A percentile compares a stretch with the other conserved stretches of the same genome.
Conservation (phyloP, 108 stramenopile genomes). For the Nannochloropsis oceanica region DNA sequence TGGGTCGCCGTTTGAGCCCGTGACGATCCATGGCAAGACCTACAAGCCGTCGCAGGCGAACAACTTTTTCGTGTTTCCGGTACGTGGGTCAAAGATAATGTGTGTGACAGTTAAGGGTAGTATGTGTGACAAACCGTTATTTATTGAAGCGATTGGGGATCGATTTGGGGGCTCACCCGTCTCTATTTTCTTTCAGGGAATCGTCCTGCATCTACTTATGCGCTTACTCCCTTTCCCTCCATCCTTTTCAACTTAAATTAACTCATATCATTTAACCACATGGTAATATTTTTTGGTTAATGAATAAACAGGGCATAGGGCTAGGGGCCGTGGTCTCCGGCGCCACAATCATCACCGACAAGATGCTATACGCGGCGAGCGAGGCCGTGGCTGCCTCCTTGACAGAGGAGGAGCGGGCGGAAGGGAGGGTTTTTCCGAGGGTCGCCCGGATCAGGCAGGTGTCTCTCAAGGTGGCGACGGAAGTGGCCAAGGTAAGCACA, state of each 20-base stretch:
- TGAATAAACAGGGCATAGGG: not conserved
- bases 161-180: too few relatives aligned
- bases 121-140: too few relatives aligned
- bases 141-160: too few relatives aligned
- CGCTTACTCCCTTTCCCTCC: too few relatives aligned
- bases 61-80: conserved; percentile 33
- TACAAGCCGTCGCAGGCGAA: conserved; percentile 24
- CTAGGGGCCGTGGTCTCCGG: conserved; percentile 20
- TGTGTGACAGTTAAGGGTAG: too few relatives aligned
- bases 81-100: too few relatives aligned
- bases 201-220: too few relatives aligned
- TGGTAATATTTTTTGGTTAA: too few relatives aligned
- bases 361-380: conserved; percentile 28
- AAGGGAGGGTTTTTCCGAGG: conserved; percentile 29
- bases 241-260: too few relatives aligned
- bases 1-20: conserved; percentile 77
- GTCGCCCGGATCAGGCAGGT: conserved; percentile 13
- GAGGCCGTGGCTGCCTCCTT: conserved; percentile 20
- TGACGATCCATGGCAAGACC: conserved; percentile 22
- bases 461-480: not conserved
- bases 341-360: conserved; percentile 8
- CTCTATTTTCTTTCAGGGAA: too few relatives aligned
- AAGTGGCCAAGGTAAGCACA: too few relatives aligned
- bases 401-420: conserved; percentile 20
- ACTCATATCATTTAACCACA: too few relatives aligned